Conservation (phyloP, 208 protist genomes). For the Blechomonas ayalai region DNA sequence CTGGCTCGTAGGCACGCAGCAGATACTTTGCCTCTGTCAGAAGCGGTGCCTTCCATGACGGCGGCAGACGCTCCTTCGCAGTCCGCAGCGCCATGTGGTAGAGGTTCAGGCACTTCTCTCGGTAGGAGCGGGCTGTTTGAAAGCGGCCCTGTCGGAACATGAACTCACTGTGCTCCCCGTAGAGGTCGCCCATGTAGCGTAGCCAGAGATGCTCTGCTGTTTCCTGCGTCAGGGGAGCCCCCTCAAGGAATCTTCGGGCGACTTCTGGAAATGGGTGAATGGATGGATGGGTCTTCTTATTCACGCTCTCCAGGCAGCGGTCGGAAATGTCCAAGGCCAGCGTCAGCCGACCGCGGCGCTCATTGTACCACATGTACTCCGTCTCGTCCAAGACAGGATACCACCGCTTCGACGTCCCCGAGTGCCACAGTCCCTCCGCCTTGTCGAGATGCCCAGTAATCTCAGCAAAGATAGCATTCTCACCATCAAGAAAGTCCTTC, state of each 20-base stretch:
- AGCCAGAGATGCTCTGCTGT: conserved; percentile 88
- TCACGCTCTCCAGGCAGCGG: conserved; percentile 82
- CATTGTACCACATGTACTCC: conserved; percentile 89
- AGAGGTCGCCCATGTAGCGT: conserved; percentile 85
- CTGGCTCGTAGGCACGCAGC: conserved; percentile 62
- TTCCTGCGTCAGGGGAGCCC: conserved; percentile 81
- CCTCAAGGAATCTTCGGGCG: conserved; percentile 72
- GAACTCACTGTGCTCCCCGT: conserved; percentile 81
- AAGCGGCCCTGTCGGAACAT: conserved; percentile 78
- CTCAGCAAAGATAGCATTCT: conserved; percentile 74
- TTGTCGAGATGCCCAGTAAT: conserved; percentile 73
- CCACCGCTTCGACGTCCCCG: conserved; percentile 75
- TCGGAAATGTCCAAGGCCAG: conserved; percentile 80
- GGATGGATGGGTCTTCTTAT: conserved; percentile 88
- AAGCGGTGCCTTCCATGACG: conserved; percentile 74
- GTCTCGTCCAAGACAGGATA: conserved; percentile 85
- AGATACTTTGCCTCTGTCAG: conserved; percentile 83
- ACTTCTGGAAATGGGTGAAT: conserved; percentile 86
- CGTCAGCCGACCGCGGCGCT: conserved; percentile 75
- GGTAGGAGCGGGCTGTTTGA: conserved; percentile 54
- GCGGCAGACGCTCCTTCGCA: conserved; percentile 68
- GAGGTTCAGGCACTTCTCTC: conserved; percentile 73
- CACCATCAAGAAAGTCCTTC: conserved; percentile 85
- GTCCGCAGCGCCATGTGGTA: conserved; percentile 77
- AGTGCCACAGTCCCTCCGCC: conserved; percentile 80